phyloP scores from a whole-genome alignment of 2,329 filamentous ascomycete species.

The Byssochlamys sp. region DNA sequence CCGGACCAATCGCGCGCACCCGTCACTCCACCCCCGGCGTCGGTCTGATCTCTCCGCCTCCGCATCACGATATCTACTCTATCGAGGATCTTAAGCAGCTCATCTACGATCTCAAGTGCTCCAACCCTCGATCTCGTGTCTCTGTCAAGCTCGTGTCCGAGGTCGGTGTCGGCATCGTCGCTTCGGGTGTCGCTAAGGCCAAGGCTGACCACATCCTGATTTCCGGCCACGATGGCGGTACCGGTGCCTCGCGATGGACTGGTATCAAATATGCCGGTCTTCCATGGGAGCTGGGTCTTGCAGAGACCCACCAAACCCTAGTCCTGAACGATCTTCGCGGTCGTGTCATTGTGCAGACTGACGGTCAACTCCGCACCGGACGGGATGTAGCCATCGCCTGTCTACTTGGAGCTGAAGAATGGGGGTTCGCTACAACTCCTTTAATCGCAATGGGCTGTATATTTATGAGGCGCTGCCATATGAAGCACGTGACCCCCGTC shows the following conservation, averaged over 20 bases:
- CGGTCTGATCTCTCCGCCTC: conserved; percentile 87
- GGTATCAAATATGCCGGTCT: conserved; percentile 97
- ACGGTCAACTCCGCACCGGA: conserved; percentile 85
- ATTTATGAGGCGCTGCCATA: conserved; percentile 70
- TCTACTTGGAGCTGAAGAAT: conserved; percentile 93
- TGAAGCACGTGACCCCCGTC: conserved; percentile 6
- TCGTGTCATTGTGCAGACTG: conserved; percentile 89
- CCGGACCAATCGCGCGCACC: conserved; percentile 83
- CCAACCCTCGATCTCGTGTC: conserved; percentile 80
- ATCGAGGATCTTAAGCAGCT: conserved; percentile 97
- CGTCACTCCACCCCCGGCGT: conserved; percentile 94
- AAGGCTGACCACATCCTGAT: conserved; percentile 96
- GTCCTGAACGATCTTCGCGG: conserved; percentile 92
- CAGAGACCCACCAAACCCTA: conserved; percentile 91
- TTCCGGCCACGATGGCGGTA: conserved; percentile 92
- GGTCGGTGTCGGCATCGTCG: conserved; percentile 93
- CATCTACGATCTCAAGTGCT: conserved; percentile 95
- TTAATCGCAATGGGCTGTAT: conserved; percentile 95
- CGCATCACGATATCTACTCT: conserved; percentile 96
- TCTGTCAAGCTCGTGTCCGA: conserved; percentile 97
- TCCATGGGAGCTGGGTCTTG: conserved; percentile 91
- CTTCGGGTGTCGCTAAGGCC: conserved; percentile 92
- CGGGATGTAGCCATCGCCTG: conserved; percentile 90
- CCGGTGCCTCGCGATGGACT: conserved; percentile 92
- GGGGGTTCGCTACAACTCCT: conserved; percentile 89